phyloP scores from a whole-genome alignment of 345 rosid species.

The Populus deltoides region DNA sequence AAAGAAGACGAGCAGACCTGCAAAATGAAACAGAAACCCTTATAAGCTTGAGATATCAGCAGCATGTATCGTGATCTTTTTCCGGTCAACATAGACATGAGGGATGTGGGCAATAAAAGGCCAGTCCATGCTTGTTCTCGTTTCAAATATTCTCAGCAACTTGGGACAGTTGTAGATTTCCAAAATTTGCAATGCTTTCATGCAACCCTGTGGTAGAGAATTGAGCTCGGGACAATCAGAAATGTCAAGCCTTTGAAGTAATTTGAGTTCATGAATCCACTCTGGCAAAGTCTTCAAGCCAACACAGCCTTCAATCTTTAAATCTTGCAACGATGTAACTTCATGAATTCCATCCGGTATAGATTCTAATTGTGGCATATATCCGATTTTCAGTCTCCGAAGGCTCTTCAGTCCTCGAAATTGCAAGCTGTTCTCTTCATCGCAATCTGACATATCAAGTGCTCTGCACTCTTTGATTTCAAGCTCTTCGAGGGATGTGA shows the following conservation, averaged over 20 bases:
- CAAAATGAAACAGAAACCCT: too few species aligned
- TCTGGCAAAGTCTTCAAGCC: not conserved
- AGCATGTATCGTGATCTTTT: not conserved
- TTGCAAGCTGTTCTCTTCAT: not conserved
- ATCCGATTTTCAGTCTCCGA: not conserved
- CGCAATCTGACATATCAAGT: not conserved
- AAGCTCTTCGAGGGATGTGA: not conserved
- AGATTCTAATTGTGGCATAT: not conserved
- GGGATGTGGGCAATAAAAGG: not conserved
- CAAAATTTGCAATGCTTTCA: not conserved
- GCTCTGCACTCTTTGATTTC: not conserved
- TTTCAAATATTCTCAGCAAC: not conserved
- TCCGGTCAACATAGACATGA: not conserved
- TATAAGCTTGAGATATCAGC: not conserved
- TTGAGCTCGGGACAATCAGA: not conserved
- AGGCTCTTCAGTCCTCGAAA: not conserved
- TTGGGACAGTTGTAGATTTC: not conserved
- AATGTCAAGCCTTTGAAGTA: not conserved
- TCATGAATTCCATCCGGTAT: not conserved
- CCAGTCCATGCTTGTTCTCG: not conserved
- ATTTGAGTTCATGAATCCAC: not conserved
- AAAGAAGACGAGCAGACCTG: too few species aligned
- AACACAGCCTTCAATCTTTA: not conserved
- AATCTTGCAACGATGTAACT: not conserved
- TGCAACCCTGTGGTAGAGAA: not conserved